Conservation (phyloP, 768 basidiomycete species). For the Collybia sp. region DNA sequence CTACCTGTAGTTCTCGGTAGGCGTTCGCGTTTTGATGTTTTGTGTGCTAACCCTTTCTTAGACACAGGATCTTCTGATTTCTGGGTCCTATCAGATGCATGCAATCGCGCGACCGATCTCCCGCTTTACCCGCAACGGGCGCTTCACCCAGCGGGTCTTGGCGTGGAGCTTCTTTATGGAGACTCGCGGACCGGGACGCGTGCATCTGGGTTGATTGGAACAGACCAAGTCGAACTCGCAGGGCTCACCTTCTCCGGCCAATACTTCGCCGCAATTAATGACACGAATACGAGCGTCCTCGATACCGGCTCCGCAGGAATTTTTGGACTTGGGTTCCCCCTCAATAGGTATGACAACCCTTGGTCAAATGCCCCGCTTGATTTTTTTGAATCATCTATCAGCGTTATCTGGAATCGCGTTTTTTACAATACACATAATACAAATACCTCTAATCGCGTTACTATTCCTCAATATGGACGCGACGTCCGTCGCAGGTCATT, state of each 20-base stretch:
- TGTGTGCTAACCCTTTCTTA: constrained; percentile 13
- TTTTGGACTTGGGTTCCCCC: constrained; percentile 71
- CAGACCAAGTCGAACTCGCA: constrained; percentile 51
- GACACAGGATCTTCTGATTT: constrained; percentile 79
- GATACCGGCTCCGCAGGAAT: constrained; percentile 60
- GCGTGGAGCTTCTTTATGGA: constrained; percentile 56
- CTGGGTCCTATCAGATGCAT: constrained; percentile 65
- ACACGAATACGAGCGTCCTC: constrained; percentile 61
- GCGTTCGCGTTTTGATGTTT: constrained; percentile 5
- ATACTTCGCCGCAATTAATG: constrained; percentile 60
- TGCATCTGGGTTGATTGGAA: constrained; percentile 60
- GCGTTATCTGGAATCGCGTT: constrained; percentile 41
- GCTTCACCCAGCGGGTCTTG: constrained; percentile 43
- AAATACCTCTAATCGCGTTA: constrained; percentile 1
- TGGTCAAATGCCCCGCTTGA: not conserved
- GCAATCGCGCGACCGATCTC: constrained; percentile 33
- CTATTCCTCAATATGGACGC: not conserved
- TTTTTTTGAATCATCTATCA: constrained; percentile 11
- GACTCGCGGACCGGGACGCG: constrained; percentile 70
- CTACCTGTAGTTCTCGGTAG: constrained; percentile 60
- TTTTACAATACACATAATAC: constrained; percentile 17
- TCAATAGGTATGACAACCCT: constrained; percentile 46
- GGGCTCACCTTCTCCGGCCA: constrained; percentile 46
- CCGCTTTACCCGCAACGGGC: constrained; percentile 46
- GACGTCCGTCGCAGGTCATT: not conserved